These are phyloP conservation scores for Trichophyton rubrum DNA, from an alignment of 2,329 filamentous ascomycete genomes.

Conservation along the genomic window DNA sequence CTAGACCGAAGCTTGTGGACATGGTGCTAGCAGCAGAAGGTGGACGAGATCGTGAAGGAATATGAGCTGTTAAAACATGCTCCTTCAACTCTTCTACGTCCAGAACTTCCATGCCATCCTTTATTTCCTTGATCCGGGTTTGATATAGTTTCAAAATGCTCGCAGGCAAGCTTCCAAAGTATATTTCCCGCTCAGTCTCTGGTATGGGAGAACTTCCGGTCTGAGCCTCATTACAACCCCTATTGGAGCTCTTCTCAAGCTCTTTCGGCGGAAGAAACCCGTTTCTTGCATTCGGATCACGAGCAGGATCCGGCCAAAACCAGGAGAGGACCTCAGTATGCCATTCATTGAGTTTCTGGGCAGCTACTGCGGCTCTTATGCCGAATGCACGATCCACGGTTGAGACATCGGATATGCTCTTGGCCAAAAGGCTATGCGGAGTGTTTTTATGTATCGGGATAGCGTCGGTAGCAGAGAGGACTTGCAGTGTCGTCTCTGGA, in stretches of 20 bases:
- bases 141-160: slow-evolving; percentile 57
- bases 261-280: slow-evolving; percentile 28
- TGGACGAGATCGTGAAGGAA: slow-evolving; percentile 48
- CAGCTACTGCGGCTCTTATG: slow-evolving; percentile 46
- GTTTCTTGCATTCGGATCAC: slow-evolving; percentile 23
- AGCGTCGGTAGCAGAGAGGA: slow-evolving; percentile 34
- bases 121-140: slow-evolving; percentile 60
- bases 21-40: slow-evolving; percentile 32
- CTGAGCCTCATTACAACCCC: not conserved
- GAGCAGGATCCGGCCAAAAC: slow-evolving; percentile 40
- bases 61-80: slow-evolving; percentile 72
- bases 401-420: slow-evolving; percentile 45
- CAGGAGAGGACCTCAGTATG: slow-evolving; percentile 46
- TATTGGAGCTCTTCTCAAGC: not conserved
- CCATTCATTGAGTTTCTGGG: slow-evolving; percentile 48
- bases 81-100: slow-evolving; percentile 67
- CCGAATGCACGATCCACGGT: slow-evolving; percentile 46
- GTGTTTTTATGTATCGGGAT: slow-evolving; percentile 25
- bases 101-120: slow-evolving; percentile 32
- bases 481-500: slow-evolving; percentile 41
- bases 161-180: slow-evolving; percentile 59
- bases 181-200: slow-evolving; percentile 30
- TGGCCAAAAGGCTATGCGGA: slow-evolving; percentile 30
- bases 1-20: slow-evolving; percentile 24
- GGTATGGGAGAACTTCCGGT: not conserved